A percentile compares a stretch with the other conserved stretches of the same genome.
These are phyloP conservation scores for Phytopythium oedochilum DNA, from an alignment of 352 stramenopile species.

Conservation along the genomic window DNA sequence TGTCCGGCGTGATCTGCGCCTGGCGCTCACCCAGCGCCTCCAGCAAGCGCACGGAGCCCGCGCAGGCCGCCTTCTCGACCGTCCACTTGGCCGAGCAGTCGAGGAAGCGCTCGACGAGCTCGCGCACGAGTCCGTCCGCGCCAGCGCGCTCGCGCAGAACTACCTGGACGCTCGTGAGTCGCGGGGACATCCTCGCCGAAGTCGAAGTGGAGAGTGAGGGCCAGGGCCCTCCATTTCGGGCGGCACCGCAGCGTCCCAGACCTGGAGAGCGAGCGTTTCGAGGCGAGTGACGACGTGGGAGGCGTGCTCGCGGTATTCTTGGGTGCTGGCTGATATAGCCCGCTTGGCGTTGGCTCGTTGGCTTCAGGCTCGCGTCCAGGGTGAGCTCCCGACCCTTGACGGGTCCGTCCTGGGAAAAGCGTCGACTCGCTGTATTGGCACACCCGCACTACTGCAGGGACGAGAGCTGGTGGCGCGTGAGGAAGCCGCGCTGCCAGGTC, in stretches of 20 bases:
- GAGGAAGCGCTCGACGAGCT: slow-evolving; percentile 40
- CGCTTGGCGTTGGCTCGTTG: no score
- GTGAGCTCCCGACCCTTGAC: no score
- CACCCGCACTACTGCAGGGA: neutral
- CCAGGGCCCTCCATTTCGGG: neutral
- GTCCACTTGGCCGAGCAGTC: slow-evolving; percentile 56
- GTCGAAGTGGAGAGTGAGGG: neutral
- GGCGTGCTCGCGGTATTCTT: neutral
- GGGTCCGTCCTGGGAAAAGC: no score
- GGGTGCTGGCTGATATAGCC: neutral
- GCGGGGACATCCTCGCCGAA: slow-evolving; percentile 3
- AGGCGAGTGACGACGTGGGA: neutral
- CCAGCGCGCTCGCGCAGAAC: slow-evolving; percentile 24
- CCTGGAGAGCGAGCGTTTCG: neutral
- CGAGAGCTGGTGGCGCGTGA: slow-evolving; percentile 26
- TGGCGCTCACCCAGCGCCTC: slow-evolving; percentile 32
- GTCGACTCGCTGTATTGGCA: neutral
- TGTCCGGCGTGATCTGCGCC: slow-evolving; percentile 31
- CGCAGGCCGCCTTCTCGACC: slow-evolving; percentile 46
- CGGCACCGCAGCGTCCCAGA: neutral
- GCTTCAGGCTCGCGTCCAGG: no score
- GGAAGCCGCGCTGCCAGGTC: slow-evolving; percentile 39
- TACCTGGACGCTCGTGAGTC: slow-evolving; percentile 37
- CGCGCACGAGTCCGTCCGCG: slow-evolving; percentile 27
- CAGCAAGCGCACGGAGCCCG: slow-evolving; percentile 37